Percentiles rank a stretch among this genome's conserved stretches.
Evolutionary conservation across 2,329 filamentous ascomycete genomes (phyloP).

Genomic region (Arthrobotrys sphaeroides): DNA sequence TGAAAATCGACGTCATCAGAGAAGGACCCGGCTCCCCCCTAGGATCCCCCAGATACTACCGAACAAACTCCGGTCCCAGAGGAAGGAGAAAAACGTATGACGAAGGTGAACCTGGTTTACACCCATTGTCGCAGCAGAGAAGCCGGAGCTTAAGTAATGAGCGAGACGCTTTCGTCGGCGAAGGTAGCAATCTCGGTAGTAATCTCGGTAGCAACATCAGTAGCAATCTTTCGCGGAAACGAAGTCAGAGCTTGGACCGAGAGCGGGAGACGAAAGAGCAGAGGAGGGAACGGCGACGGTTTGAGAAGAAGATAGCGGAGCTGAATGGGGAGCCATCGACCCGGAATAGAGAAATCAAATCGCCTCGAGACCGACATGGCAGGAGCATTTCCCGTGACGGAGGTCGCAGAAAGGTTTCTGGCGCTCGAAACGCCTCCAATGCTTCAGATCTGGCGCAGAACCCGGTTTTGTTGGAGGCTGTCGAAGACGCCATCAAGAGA

Average conservation of each 20-base stretch:
- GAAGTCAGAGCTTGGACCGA: constrained; percentile 57
- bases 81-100: constrained; percentile 33
- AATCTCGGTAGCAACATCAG: constrained; percentile 19
- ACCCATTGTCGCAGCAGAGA: constrained; percentile 43
- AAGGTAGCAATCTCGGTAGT: constrained; percentile 38
- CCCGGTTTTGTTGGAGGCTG: constrained; percentile 86
- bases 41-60: constrained; percentile 26
- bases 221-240: constrained; percentile 54
- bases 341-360: constrained; percentile 59
- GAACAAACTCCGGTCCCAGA: constrained; percentile 40
- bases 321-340: constrained; percentile 45
- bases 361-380: constrained; percentile 64
- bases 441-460: constrained; percentile 81
- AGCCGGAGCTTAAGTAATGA: constrained; percentile 64
- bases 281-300: constrained; percentile 39
- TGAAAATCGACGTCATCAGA: constrained; percentile 53
- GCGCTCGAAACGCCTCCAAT: constrained; percentile 52
- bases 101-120: constrained; percentile 44
- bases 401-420: constrained; percentile 67
- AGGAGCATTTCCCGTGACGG: constrained; percentile 64
- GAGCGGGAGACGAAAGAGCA: constrained; percentile 48
- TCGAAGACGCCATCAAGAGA: constrained; percentile 90
- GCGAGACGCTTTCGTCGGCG: constrained; percentile 55
- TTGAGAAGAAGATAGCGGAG: constrained; percentile 49
- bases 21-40: constrained; percentile 34